Evolutionary conservation across 495 filamentous ascomycete genomes (phyloP).

Genomic region (Collariella sp.): DNA sequence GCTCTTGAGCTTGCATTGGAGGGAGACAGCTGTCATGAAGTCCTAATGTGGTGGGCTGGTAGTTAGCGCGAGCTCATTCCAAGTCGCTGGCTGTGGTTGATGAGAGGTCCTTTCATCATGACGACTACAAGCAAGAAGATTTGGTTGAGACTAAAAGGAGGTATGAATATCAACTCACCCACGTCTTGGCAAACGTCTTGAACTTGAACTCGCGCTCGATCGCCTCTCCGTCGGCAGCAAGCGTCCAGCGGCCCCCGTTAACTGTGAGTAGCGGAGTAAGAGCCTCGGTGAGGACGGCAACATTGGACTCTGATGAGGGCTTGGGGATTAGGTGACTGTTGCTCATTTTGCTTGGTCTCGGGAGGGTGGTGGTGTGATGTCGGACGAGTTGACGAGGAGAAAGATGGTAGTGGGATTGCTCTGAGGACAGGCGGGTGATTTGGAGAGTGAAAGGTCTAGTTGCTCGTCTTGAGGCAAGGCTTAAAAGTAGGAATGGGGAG

Average conservation of each 20-base stretch:
- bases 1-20: slow-evolving; percentile 46
- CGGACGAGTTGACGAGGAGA: background rate
- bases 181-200: slow-evolving; percentile 53
- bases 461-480: background rate
- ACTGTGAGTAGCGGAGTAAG: slow-evolving; percentile 10
- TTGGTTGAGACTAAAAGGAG: no score
- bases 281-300: slow-evolving; percentile 10
- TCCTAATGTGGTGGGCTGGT: slow-evolving; percentile 28
- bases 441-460: background rate
- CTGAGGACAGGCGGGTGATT: background rate
- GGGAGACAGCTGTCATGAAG: slow-evolving; percentile 52
- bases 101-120: no score
- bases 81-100: no score
- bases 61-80: no score
- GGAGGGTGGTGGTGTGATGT: background rate
- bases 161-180: no score
- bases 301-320: slow-evolving; percentile 29
- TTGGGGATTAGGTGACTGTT: background rate
- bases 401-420: background rate
- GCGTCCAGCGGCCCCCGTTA: slow-evolving; percentile 41
- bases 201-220: slow-evolving; percentile 53
- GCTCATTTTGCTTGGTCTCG: background rate
- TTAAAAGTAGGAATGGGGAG: background rate
- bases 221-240: slow-evolving; percentile 44
- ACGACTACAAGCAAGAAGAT: no score